Base-by-base conservation (phyloP, 192 early-diverging fungal species). In the Mortierella antarctica region DNA sequence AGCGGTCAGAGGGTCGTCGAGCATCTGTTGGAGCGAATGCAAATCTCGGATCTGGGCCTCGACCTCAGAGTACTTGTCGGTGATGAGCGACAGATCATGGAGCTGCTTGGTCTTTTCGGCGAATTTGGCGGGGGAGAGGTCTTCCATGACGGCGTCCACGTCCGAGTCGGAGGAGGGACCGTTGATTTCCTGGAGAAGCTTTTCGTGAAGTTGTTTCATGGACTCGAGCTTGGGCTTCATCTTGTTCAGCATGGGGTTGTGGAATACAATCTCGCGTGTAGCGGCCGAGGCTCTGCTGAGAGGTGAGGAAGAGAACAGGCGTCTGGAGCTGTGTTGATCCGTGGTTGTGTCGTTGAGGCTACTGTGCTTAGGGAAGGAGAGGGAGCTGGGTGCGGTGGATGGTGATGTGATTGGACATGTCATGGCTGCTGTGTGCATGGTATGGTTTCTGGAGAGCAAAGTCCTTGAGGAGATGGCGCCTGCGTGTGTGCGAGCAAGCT, bases 241-340 rank as follows among this genome's bases (percentile, higher is more conserved):
- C 53, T 79, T 79, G 76, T 79, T 79, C 51, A 79, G 64, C 69
- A 79, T 71, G 11, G 76, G 76, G 21, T 57, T 79, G 45, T 67
- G 62, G 40, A 79, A 79, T 21, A 57, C 13, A 23, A 79, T 14
- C 10, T 55, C 50, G 4, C 67, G 41, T 0, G 51, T 21, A 7
- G 69, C 4, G 2, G 60, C 41, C 14, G 45, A 2, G n/a, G 57
- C 57, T n/a, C 21, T 61, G 59, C 41, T 17, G 45, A 12, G 9
- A 6, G 41, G 0, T 15, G 62, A 65, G 18, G 63, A 60, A 14
- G 58, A 74, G 53, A 61, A 66, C 2, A 52, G 44, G 13, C 18
- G 20, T 2, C 31, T 45, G 20, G 23, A 41, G 47, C 53, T 46
- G 4, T 50, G 18, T 31, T 48, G 49, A 7, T 8, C 47, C 6